Conservation (phyloP, 1,139 yeast genomes). For the Blastobotrys petasosporus region DNA sequence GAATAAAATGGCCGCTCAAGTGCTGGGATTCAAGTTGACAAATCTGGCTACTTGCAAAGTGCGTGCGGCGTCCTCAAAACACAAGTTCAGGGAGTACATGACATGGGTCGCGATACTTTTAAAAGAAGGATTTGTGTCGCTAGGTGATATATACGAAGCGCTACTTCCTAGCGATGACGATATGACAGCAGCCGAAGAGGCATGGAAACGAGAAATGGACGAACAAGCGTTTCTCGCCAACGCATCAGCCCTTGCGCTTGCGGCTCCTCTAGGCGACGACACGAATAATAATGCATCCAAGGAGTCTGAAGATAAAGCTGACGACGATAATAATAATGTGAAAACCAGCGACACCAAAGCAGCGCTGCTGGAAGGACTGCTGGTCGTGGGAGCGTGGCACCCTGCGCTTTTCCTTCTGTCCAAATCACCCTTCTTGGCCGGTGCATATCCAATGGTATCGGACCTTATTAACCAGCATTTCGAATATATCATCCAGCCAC, state of each 20-base stretch:
- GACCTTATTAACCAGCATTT: constrained; percentile 47
- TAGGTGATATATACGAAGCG: constrained; percentile 56
- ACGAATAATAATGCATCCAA: constrained; percentile 29
- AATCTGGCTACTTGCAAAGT: no score
- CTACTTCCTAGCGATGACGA: constrained; percentile 43
- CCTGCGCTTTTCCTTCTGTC: constrained; percentile 59
- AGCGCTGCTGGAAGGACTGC: constrained; percentile 47
- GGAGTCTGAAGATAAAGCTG: constrained; percentile 11
- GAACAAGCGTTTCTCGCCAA: constrained; percentile 58
- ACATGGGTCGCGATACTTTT: constrained; percentile 50
- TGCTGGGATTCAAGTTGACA: constrained; percentile 51
- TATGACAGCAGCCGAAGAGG: constrained; percentile 40
- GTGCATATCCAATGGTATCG: constrained; percentile 49
- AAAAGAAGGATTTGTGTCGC: constrained; percentile 63
- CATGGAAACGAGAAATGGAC: constrained; percentile 49
- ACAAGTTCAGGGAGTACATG: constrained; percentile 33
- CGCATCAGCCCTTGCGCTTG: constrained; percentile 78
- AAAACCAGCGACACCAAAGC: constrained; percentile 28
- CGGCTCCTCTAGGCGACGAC: constrained; percentile 75
- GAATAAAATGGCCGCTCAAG: constrained; percentile 50
- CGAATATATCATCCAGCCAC: constrained; percentile 46
- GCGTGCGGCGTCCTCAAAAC: no score
- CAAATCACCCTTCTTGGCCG: constrained; percentile 57
- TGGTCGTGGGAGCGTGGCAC: constrained; percentile 59
- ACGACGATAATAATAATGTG: constrained; percentile 9